Evolutionary conservation across 441 rosid genomes (phyloP), one percentile per base, ranked within the genome.

Genomic region (Pelargonium fulgidum): DNA sequence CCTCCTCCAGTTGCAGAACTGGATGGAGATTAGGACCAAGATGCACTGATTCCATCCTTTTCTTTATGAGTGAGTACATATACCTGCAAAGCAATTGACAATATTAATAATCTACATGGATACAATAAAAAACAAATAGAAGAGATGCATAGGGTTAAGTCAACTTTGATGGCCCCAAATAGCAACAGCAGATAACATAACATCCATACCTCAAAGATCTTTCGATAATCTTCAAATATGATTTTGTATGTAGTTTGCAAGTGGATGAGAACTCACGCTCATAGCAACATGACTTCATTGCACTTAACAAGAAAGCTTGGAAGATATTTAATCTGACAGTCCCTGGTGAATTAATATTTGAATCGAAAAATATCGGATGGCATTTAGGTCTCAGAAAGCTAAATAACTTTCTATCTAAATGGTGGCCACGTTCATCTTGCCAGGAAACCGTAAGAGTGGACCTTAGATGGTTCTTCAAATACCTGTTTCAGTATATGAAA

Each of bases 231-330:
- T 75, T 75, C 58, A 78, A 67, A 74, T 79, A 77, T 64, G 54
- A 72, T 58, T 41, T 69, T 17, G 90, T 70, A 1, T 41, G 59
- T 59, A 88, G 73, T 74, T 78, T 80, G 88, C 89, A 85, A 62
- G 82, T 77, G 74, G 74, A 76, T 4, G 84, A 81, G 78, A 89
- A 66, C 63, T 86, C 86, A 12, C 84, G 76, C 45, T 84, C 73
- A 72, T 87, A 87, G 74, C 97, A 86, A 68, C 89, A 97, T 76
- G 83, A 88, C 74, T 91, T 94, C 97, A 94, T 92, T 17, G 97
- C 98, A 73, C 86, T 82, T 70, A 92, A 69, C 81, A 94, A 71
- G 70, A 94, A 90, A 58, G 82, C 80, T 80, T 94, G 98, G 77
- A 88, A 92, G 82, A 90, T 80, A 77, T 92, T 94, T 79, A 94